Conservation (phyloP, 768 basidiomycete genomes). For the Podaxis rugospora region DNA sequence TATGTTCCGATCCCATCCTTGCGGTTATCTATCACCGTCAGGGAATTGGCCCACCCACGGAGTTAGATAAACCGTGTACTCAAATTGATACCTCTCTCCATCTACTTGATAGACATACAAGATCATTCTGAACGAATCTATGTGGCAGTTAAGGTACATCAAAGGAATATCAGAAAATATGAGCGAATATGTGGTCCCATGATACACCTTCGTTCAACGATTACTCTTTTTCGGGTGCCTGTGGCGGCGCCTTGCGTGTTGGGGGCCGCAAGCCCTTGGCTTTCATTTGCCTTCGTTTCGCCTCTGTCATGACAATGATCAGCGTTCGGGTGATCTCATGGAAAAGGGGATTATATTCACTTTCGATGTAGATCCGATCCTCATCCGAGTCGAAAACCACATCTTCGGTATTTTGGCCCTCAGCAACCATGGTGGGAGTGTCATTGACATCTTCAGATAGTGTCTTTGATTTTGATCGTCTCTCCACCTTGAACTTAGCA, state of each 20-base stretch:
- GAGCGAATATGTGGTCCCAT: not conserved
- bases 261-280: constrained; percentile 68
- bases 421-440: constrained; percentile 22
- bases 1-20: not conserved
- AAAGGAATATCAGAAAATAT: not conserved
- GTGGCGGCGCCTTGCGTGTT: constrained; percentile 35
- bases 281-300: constrained; percentile 72
- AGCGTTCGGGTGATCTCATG: constrained; percentile 51
- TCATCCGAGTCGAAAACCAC: constrained; percentile 67
- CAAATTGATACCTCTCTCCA: not conserved
- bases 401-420: constrained; percentile 21
- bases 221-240: constrained; percentile 24
- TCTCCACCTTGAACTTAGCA: constrained; percentile 96
- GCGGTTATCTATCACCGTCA: not conserved
- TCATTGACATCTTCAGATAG: constrained; percentile 21
- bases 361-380: constrained; percentile 74
- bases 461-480: constrained; percentile 48
- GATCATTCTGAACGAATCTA: not conserved
- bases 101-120: not conserved
- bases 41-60: not conserved
- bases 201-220: not conserved
- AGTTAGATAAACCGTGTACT: not conserved
- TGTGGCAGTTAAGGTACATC: not conserved
- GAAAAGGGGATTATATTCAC: constrained; percentile 40
- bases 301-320: constrained; percentile 39